phyloP scores from a whole-genome alignment of 1,284 basidiomycete species.

The Coniferiporia sulphurascens region DNA sequence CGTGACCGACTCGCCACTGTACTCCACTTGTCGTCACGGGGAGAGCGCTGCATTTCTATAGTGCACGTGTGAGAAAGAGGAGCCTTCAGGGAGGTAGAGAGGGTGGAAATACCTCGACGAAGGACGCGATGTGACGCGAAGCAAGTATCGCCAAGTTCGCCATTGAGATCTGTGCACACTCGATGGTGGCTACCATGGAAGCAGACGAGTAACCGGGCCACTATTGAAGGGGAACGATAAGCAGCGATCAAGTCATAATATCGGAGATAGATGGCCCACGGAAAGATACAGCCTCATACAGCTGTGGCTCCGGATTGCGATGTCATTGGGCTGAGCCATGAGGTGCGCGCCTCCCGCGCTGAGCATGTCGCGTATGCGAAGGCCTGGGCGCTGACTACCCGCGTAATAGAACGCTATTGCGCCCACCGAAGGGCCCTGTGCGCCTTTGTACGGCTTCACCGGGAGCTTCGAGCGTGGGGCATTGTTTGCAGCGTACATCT shows the following conservation, averaged over 20 bases:
- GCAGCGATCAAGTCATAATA: neutral
- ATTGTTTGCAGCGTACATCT: neutral
- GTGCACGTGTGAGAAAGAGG: neutral
- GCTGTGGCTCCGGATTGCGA: neutral
- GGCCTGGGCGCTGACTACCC: neutral
- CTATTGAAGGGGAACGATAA: neutral
- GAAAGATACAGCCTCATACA: neutral
- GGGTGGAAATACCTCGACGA: neutral
- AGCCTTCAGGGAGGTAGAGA: neutral
- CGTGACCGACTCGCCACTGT: slow-evolving; percentile 7
- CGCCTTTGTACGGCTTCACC: neutral
- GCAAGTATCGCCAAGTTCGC: neutral
- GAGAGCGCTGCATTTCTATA: neutral
- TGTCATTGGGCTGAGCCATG: neutral
- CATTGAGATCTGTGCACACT: neutral
- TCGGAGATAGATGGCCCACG: neutral
- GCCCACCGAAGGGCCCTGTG: neutral
- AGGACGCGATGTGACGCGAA: neutral
- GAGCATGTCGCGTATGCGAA: neutral
- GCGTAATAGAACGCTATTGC: neutral
- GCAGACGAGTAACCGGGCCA: slow-evolving; percentile 10
- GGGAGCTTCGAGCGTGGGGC: neutral
- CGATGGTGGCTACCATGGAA: neutral
- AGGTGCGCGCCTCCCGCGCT: neutral
- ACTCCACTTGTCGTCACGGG: neutral